Evolutionary conservation across 345 rosid genomes (phyloP), one percentile per base, ranked within the genome.

Genomic region (Clarkia xantiana): DNA sequence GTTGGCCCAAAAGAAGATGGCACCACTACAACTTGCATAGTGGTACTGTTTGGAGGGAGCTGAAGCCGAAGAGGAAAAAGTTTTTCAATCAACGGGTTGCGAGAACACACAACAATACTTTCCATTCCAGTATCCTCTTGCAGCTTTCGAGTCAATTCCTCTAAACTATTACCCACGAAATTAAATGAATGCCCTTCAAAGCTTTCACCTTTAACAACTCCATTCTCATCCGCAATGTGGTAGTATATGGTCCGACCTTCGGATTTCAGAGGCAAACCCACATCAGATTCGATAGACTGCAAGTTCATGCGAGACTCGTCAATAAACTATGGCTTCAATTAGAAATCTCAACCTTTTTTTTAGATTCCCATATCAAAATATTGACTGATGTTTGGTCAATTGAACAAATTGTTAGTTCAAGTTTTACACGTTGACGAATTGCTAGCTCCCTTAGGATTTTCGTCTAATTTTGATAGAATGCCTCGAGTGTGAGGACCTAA

Each of bases 241-340:
- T 80, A 93, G 64, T 80, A 68, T 19, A 93, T 79, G 11, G 74
- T 80, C 69, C 96, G 66, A 41, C 99, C 99, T n/a, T 84, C 96
- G 2, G 71, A 45, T 67, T 84, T 93, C 1, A 81, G 82, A 0
- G 94, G 88, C 44, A 81, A 81, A 62, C 71, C 60, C 45, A 61
- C 63, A 39, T 57, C 42, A 25, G 94, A 78, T 62, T 84, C 95
- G 20, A 49, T 63, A 6, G 87, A 79, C 98, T 90, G 76, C 58
- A 62, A 12, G 49, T 23, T 29, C 36, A 29, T 29, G 8, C 36
- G 7, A 29, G 1, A 29, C 6, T 29, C 36, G 8, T 1, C 8
- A 10, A 29, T 1, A 10, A 29, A 29, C 9, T 2, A 5, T 29
- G 36, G 36, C 36, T 29, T 29, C 36, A 29, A 29, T 29, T n/a